These are phyloP conservation scores for Sutorius australiensis DNA, from an alignment of 768 basidiomycete genomes.

Conservation along the genomic window DNA sequence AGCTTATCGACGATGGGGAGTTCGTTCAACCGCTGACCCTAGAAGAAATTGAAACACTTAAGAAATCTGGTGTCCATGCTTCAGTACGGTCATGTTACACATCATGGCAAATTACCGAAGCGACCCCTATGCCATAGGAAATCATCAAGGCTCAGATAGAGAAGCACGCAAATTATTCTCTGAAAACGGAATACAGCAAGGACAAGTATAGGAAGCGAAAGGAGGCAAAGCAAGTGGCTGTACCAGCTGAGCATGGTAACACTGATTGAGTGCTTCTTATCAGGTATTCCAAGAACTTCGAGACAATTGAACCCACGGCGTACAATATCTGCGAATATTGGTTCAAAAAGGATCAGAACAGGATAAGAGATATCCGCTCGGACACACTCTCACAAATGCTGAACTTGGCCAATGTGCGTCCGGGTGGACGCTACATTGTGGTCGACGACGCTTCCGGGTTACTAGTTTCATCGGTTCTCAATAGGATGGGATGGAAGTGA, in stretches of 20 bases:
- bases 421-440: conserved; percentile 82
- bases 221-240: conserved; percentile 78
- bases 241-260: background rate
- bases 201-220: conserved; percentile 97
- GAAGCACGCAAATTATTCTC: conserved; percentile 82
- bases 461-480: conserved; percentile 78
- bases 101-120: conserved; percentile 3
- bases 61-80: conserved; percentile 77
- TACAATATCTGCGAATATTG: conserved; percentile 88
- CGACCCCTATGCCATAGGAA: conserved; percentile 51
- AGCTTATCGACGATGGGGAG: conserved; percentile 86
- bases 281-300: conserved; percentile 85
- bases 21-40: conserved; percentile 79
- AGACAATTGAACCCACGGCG: conserved; percentile 82
- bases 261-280: background rate
- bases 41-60: conserved; percentile 80
- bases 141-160: conserved; percentile 95
- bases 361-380: conserved; percentile 78
- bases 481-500: conserved; percentile 74
- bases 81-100: conserved; percentile 45
- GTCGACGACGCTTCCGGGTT: conserved; percentile 93
- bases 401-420: conserved; percentile 74
- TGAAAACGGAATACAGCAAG: conserved; percentile 98
- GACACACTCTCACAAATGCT: conserved; percentile 90
- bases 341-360: conserved; percentile 77